These are phyloP conservation scores for Globisporangium rhizosaccharum DNA, from an alignment of 352 stramenopile genomes.

Conservation along the genomic window DNA sequence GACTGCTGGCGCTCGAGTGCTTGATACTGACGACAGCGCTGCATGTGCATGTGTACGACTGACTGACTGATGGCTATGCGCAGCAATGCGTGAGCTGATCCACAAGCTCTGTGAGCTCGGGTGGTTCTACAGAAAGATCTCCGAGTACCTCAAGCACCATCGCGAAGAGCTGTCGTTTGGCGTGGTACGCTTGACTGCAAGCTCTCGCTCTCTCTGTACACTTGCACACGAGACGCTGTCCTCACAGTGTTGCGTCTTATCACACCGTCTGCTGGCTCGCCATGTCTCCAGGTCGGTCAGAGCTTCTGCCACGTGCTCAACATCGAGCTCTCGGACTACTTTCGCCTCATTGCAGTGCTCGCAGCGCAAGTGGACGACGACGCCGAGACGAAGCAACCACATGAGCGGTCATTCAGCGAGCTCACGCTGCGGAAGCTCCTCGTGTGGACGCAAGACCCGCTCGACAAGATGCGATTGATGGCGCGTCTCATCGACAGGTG, in stretches of 20 bases:
- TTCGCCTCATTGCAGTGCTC: conserved; percentile 90
- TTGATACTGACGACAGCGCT: background rate
- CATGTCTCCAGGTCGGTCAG: conserved; percentile 53
- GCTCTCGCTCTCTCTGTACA: background rate
- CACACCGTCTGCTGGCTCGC: background rate
- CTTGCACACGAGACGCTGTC: no score
- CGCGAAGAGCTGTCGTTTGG: conserved; percentile 68
- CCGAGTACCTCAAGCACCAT: conserved; percentile 70
- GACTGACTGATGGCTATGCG: background rate
- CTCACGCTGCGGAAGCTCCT: conserved; percentile 86
- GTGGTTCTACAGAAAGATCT: conserved; percentile 88
- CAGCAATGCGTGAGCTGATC: conserved; percentile 81
- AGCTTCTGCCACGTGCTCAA: conserved; percentile 90
- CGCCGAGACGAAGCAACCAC: conserved; percentile 46
- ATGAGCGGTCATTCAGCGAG: conserved; percentile 34
- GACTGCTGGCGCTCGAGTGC: background rate
- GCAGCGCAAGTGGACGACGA: conserved; percentile 87
- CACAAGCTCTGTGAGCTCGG: conserved; percentile 84
- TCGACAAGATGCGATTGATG: conserved; percentile 88
- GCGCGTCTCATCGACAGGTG: conserved; percentile 82
- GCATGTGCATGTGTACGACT: background rate
- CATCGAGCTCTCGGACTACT: conserved; percentile 90
- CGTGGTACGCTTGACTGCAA: conserved; percentile 40
- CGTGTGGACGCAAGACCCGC: conserved; percentile 88
- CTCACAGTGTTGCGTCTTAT: background rate